Evolutionary conservation across 768 basidiomycete genomes (phyloP), one percentile per base, ranked within the genome.

Genomic region (Hericium rajendrae): DNA sequence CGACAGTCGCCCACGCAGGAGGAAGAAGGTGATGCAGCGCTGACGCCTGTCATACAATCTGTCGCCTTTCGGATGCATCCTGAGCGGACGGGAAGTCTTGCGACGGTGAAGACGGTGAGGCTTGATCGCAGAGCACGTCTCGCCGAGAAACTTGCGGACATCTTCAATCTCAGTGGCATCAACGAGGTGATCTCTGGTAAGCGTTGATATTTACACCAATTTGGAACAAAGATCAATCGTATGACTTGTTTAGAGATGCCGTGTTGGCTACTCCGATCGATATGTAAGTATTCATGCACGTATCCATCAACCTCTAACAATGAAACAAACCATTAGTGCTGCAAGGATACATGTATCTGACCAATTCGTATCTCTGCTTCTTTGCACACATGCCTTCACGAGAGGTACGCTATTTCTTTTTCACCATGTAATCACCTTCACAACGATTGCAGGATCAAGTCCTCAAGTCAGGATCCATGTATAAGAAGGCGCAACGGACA

Each of bases 271-370:
- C 72, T 97, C 57, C 83, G 92, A 53, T 92, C 90, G 52, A 83
- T 94, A 62, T 73, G 93, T 94, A 66, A 79, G 93, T 84, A 37
- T 41, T 24, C 56, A 59, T 20, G 22, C 32, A 49, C 15, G 48
- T 22, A 13, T 24, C 5, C 18, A n/a, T 53, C 4, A 43, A 4
- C n/a, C 24, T 60, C 18, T 62, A 22, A 51, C 43, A 46, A 10
- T n/a, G 32, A 10, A 32, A 16, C 28, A 24, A 24, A 26, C 49
- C 2, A 16, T 38, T 69, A 90, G 92, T 98, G 60, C 77, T 99
- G 37, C 95, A 99, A 71, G 95, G 95, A 2, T 98, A 95, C 68
- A 91, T 99, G 82, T 99, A 95, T 69, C 76, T 98, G 51, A 98
- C 95, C 1, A 90, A 90, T 64, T 84, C 87, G 11, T 89, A 95